phyloP scores from a whole-genome alignment of 352 stramenopile species.

The Thraustotheca clavata region DNA sequence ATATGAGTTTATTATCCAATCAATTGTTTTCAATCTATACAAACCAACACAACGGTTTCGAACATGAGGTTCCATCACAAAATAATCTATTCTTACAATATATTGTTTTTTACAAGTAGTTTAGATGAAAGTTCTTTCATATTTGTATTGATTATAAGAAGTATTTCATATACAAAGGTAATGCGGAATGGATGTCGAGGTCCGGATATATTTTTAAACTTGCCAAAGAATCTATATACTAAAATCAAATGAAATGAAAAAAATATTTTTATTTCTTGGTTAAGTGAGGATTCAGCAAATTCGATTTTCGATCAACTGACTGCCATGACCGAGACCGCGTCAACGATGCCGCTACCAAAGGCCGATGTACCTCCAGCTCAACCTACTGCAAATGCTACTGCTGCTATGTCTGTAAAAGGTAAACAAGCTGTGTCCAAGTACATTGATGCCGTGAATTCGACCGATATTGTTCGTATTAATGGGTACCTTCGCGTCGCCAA shows the following conservation, averaged over 20 bases:
- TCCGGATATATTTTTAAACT: not conserved
- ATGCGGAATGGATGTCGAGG: not conserved
- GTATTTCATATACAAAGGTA: not conserved
- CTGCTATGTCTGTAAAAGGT: constrained; percentile 3
- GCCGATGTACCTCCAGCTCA: not conserved
- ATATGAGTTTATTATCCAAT: no score
- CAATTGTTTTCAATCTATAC: not conserved
- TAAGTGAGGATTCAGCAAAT: not conserved
- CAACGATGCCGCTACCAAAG: constrained; percentile 19
- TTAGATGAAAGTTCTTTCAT: not conserved
- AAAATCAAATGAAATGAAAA: not conserved
- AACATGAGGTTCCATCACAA: not conserved
- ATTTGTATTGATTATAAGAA: constrained; percentile 2
- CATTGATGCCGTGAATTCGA: constrained; percentile 26
- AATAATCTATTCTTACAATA: no score
- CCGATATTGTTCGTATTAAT: constrained; percentile 79
- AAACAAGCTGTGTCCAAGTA: constrained; percentile 19
- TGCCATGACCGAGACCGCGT: constrained; percentile 13
- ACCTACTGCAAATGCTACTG: not conserved
- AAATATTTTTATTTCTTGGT: constrained; percentile 5
- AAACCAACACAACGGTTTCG: not conserved
- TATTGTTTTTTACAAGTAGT: constrained; percentile 9
- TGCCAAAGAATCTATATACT: not conserved
- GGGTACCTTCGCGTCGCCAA: constrained; percentile 81
- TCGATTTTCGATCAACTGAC: constrained; percentile 20